These are phyloP conservation scores for Tuber calosporum DNA, from an alignment of 495 filamentous ascomycete species.

Conservation along the genomic window DNA sequence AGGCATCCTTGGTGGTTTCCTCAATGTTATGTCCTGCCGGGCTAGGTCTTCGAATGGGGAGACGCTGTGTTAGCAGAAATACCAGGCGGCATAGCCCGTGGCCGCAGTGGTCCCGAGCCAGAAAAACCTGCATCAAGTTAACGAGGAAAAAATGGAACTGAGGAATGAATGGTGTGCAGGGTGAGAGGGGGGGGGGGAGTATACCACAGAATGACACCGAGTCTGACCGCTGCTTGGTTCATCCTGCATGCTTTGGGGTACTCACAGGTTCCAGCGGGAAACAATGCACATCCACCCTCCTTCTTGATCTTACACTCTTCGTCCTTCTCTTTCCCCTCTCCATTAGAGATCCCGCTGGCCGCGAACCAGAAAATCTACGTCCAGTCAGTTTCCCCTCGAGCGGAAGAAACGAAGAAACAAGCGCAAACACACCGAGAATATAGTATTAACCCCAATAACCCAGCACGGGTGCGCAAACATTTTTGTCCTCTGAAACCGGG, in stretches of 20 bases:
- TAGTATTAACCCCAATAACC: conserved; percentile 63
- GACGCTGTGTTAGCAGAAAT: conserved; percentile 66
- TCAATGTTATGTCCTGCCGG: conserved; percentile 25
- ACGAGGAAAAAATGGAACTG: no score
- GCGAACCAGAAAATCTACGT: conserved; percentile 67
- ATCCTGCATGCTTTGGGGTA: conserved; percentile 53
- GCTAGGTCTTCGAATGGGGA: conserved; percentile 40
- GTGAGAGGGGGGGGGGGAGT: no score
- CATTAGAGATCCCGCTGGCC: conserved; percentile 45
- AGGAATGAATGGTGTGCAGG: no score
- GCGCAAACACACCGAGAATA: conserved; percentile 50
- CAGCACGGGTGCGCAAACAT: conserved; percentile 75
- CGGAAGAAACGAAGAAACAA: not conserved
- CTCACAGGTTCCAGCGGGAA: conserved; percentile 34
- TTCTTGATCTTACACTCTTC: conserved; percentile 21
- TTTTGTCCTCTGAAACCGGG: conserved; percentile 69
- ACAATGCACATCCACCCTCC: conserved; percentile 32
- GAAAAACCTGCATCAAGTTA: conserved; percentile 59
- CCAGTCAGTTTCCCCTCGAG: not conserved
- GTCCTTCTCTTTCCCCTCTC: conserved; percentile 41
- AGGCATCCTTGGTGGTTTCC: conserved; percentile 42
- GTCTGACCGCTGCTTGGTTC: conserved; percentile 68
- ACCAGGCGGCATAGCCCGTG: conserved; percentile 68
- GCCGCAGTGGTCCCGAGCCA: conserved; percentile 65
- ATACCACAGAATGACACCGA: conserved; percentile 77